phyloP scores from a whole-genome alignment of 441 rosid species.

The Adansonia gregorii region DNA sequence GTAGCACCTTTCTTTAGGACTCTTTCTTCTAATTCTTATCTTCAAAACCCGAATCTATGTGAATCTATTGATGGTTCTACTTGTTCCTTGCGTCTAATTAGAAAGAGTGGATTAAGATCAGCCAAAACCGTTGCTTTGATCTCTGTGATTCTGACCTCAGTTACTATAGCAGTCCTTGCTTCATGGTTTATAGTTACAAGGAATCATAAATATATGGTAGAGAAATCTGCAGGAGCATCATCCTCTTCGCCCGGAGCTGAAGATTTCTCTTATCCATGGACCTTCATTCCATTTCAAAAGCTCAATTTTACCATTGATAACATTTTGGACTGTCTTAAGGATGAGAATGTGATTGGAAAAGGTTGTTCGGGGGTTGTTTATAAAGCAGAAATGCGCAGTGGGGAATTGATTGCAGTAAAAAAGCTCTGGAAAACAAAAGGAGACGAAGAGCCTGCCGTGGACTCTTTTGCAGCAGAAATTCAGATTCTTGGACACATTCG shows the following conservation, averaged over 20 bases:
- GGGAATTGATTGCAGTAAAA: conserved; percentile 77
- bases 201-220: conserved; percentile 56
- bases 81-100: conserved; percentile 58
- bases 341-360: conserved; percentile 88
- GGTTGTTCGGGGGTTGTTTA: conserved; percentile 97
- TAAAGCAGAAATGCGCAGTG: conserved; percentile 80
- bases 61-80: conserved; percentile 67
- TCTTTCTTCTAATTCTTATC: conserved; percentile 59
- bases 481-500: conserved; percentile 89
- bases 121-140: conserved; percentile 72
- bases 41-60: conserved; percentile 70
- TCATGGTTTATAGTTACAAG: conserved; percentile 61
- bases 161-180: conserved; percentile 59
- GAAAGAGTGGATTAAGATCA: conserved; percentile 56
- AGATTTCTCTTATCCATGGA: conserved; percentile 93
- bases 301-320: conserved; percentile 69
- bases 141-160: conserved; percentile 59
- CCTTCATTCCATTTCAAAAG: conserved; percentile 91
- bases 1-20: conserved; percentile 81
- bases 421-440: conserved; percentile 81
- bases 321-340: conserved; percentile 70
- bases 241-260: conserved; percentile 56
- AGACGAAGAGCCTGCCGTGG: conserved; percentile 60
- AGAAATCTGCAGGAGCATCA: conserved; percentile 51
- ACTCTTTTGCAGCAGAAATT: conserved; percentile 87